These are phyloP conservation scores for Starmerella scarabaei DNA, from an alignment of 805 yeast species.

Conservation along the genomic window DNA sequence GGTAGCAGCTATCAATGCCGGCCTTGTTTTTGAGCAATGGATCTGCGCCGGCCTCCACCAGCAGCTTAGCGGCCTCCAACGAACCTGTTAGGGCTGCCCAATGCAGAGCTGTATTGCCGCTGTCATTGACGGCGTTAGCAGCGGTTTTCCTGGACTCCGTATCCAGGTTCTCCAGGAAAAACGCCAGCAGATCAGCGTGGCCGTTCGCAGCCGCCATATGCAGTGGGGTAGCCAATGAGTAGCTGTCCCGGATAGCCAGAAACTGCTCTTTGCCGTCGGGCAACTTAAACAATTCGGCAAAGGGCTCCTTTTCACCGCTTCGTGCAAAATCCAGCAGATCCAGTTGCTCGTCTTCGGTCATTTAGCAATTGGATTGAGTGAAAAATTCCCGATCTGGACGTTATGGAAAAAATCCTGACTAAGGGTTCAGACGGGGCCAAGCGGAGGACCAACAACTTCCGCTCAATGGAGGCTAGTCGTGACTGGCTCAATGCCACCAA, in stretches of 20 bases:
- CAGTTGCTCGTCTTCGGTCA: too few species aligned
- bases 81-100: slow-evolving; percentile 95
- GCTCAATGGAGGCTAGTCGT: not conserved
- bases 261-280: slow-evolving; percentile 20
- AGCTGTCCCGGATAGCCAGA: slow-evolving; percentile 52
- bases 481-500: slow-evolving; percentile 9
- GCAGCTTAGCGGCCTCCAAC: slow-evolving; percentile 48
- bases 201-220: slow-evolving; percentile 98
- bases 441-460: too few species aligned
- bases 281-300: slow-evolving; percentile 53
- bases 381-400: not conserved
- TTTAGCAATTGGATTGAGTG: too few species aligned
- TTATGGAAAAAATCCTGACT: too few species aligned
- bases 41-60: slow-evolving; percentile 72
- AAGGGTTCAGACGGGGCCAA: too few species aligned
- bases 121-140: slow-evolving; percentile 47
- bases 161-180: slow-evolving; percentile 39
- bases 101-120: slow-evolving; percentile 89
- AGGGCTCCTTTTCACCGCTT: slow-evolving; percentile 68
- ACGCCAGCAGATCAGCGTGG: slow-evolving; percentile 53
- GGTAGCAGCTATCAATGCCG: slow-evolving; percentile 74
- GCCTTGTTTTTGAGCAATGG: slow-evolving; percentile 63
- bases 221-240: slow-evolving; percentile 57
- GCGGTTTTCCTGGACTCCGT: slow-evolving; percentile 26
- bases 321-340: slow-evolving; percentile 59